Evolutionary conservation across 306 rosid species (phyloP).

Genomic region (Biancaea sappan): DNA sequence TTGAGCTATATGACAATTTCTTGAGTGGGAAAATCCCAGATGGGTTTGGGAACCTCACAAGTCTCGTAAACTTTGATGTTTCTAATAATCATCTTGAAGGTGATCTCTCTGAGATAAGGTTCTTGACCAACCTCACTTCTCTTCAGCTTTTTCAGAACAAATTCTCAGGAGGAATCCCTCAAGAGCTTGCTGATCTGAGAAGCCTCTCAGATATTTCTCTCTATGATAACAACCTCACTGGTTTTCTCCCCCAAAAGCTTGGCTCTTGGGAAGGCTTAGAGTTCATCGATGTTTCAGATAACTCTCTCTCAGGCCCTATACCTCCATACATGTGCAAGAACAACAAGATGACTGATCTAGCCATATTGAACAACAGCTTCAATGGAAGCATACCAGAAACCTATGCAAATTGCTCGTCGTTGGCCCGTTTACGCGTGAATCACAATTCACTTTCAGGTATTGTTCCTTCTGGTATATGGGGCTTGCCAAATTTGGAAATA

Average conservation of each 20-base stretch:
- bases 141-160: slow-evolving; percentile 64
- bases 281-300: slow-evolving; percentile 82
- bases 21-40: slow-evolving; percentile 62
- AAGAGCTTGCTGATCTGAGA: slow-evolving; percentile 67
- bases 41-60: slow-evolving; percentile 73
- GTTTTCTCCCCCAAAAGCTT: slow-evolving; percentile 71
- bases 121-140: slow-evolving; percentile 51
- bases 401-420: slow-evolving; percentile 58
- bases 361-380: slow-evolving; percentile 67
- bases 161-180: slow-evolving; percentile 65
- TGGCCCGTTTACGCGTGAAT: slow-evolving; percentile 55
- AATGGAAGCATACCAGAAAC: slow-evolving; percentile 72
- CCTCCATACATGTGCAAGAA: slow-evolving; percentile 83
- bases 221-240: slow-evolving; percentile 62
- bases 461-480: slow-evolving; percentile 81
- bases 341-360: slow-evolving; percentile 42
- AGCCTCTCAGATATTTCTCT: slow-evolving; percentile 55
- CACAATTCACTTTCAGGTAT: slow-evolving; percentile 77
- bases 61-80: slow-evolving; percentile 60
- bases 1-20: slow-evolving; percentile 64
- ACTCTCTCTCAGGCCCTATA: slow-evolving; percentile 66
- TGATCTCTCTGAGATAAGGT: slow-evolving; percentile 63
- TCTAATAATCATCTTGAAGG: slow-evolving; percentile 66
- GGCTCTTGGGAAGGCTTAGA: slow-evolving; percentile 58
- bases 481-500: slow-evolving; percentile 55